Percentiles rank a stretch among this genome's conserved stretches.
phyloP scores from a whole-genome alignment of 768 basidiomycete species.

The Termitomyces sp. region DNA sequence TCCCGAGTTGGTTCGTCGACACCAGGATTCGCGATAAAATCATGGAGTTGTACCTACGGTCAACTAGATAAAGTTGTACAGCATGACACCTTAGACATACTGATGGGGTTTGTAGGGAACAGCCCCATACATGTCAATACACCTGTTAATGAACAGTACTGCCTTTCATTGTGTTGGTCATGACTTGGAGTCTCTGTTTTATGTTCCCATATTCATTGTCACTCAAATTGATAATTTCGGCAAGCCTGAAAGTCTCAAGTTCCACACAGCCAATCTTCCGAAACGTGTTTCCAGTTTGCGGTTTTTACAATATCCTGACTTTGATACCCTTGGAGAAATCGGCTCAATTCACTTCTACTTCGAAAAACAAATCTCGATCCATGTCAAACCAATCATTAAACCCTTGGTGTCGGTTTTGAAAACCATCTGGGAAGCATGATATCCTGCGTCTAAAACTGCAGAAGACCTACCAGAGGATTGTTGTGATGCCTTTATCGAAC shows the following conservation, averaged over 20 bases:
- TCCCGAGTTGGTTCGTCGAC: conserved; percentile 32
- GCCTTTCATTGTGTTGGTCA: neutral
- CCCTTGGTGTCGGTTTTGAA: neutral
- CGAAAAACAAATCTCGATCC: neutral
- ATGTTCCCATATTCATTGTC: neutral
- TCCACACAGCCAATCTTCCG: neutral
- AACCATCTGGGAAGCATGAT: neutral
- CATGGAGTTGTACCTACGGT: neutral
- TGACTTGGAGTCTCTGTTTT: neutral
- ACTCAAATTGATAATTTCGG: neutral
- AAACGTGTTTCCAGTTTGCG: neutral
- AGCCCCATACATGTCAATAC: neutral
- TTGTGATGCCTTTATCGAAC: neutral
- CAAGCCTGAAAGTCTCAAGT: neutral
- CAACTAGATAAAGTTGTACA: neutral
- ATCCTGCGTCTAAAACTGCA: neutral
- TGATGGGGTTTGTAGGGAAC: neutral
- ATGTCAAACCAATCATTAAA: neutral
- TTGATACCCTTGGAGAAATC: neutral
- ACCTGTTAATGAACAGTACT: neutral
- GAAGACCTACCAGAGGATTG: neutral
- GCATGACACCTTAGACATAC: no score
- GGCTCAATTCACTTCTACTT: neutral
- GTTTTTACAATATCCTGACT: neutral
- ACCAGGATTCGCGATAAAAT: neutral